Conservation (phyloP, 768 basidiomycete genomes). For the Hemileccinum impolitum region DNA sequence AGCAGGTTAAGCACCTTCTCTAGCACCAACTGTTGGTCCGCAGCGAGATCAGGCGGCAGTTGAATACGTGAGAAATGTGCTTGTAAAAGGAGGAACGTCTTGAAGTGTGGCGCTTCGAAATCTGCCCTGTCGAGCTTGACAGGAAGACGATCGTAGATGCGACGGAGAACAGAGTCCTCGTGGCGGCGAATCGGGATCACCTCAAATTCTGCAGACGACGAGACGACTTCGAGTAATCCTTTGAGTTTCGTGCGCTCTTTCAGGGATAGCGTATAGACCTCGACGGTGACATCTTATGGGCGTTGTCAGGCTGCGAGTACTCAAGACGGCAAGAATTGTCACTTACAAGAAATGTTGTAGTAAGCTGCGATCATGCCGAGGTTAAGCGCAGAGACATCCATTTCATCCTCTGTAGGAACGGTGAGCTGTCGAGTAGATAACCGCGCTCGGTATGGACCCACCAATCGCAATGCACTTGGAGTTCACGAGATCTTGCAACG, state of each 20-base stretch:
- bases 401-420: conserved; percentile 66
- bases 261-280: conserved; percentile 92
- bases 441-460: conserved; percentile 28
- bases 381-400: conserved; percentile 89
- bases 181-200: conserved; percentile 91
- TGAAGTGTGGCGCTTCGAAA: conserved; percentile 96
- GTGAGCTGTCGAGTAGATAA: not conserved
- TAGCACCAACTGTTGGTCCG: conserved; percentile 84
- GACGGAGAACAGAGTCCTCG: conserved; percentile 78
- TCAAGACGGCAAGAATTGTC: not conserved
- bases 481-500: conserved; percentile 84
- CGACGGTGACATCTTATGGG: conserved; percentile 82
- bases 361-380: conserved; percentile 98
- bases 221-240: conserved; percentile 93
- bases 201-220: conserved; percentile 96
- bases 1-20: conserved; percentile 89
- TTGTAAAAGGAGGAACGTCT: conserved; percentile 94
- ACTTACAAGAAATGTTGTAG: conserved; percentile 88
- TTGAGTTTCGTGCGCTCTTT: conserved; percentile 97
- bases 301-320: not conserved
- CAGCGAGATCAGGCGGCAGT: conserved; percentile 88
- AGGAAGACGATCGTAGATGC: conserved; percentile 94
- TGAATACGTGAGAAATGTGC: conserved; percentile 95
- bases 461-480: conserved; percentile 95
- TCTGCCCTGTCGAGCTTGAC: conserved; percentile 85